Evolutionary conservation across 2,329 filamentous ascomycete genomes (phyloP).

Genomic region (Pestalotiopsis sp.): DNA sequence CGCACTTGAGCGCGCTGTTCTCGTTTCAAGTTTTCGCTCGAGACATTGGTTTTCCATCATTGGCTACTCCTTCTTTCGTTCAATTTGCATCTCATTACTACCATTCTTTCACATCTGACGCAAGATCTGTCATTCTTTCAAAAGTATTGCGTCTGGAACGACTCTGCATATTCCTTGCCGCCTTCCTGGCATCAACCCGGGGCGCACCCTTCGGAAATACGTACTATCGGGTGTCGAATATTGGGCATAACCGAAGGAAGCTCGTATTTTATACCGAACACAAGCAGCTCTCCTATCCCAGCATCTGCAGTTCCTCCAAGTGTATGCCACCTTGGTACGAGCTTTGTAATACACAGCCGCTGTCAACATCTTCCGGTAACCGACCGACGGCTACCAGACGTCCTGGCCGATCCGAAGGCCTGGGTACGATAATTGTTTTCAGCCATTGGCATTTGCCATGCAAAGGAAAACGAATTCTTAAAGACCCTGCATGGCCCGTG

Average conservation of each 20-base stretch:
- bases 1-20: background rate
- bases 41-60: background rate
- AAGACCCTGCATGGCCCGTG: background rate
- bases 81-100: background rate
- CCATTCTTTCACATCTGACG: background rate
- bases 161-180: background rate
- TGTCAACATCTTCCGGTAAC: background rate
- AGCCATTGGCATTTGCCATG: background rate
- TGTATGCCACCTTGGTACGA: background rate
- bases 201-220: background rate
- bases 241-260: background rate
- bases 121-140: slow-evolving; percentile 1
- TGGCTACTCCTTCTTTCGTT: background rate
- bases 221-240: background rate
- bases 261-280: background rate
- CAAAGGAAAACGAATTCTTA: background rate
- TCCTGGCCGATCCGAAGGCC: background rate
- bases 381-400: background rate
- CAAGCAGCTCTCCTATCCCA: background rate
- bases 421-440: background rate
- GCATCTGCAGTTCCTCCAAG: background rate
- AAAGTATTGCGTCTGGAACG: background rate
- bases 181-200: background rate
- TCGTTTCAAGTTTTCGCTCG: background rate
- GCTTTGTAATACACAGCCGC: background rate